These are phyloP conservation scores for Pseudogymnoascus sp. DNA, from an alignment of 2,329 filamentous ascomycete species.

Conservation along the genomic window DNA sequence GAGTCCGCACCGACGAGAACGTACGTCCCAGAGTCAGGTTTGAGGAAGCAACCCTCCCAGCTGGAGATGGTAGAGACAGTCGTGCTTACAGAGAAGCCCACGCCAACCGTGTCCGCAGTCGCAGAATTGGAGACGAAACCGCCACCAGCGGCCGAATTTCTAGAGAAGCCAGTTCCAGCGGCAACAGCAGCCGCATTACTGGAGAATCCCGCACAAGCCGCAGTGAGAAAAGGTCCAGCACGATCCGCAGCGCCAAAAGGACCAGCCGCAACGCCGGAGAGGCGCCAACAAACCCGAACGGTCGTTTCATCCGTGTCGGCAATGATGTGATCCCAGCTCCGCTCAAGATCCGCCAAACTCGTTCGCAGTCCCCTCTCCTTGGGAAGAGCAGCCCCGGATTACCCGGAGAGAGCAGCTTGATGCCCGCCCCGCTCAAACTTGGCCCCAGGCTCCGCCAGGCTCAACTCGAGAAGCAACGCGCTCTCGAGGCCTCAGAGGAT, in stretches of 20 bases:
- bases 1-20: background rate
- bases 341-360: background rate
- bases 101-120: too few species aligned
- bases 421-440: background rate
- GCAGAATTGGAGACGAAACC: background rate
- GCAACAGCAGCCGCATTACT: background rate
- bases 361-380: background rate
- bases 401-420: background rate
- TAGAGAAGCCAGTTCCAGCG: background rate
- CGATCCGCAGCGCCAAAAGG: background rate
- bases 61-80: too few species aligned
- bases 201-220: background rate
- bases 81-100: too few species aligned
- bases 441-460: too few species aligned
- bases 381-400: background rate
- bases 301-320: background rate
- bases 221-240: background rate
- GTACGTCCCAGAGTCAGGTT: background rate
- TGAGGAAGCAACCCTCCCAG: background rate
- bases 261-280: background rate
- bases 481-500: too few species aligned
- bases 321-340: background rate
- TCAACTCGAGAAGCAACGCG: background rate
- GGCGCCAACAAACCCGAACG: background rate
- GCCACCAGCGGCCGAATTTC: background rate